Evolutionary conservation across 345 rosid species (phyloP).

Genomic region (Lepidium africanum): DNA sequence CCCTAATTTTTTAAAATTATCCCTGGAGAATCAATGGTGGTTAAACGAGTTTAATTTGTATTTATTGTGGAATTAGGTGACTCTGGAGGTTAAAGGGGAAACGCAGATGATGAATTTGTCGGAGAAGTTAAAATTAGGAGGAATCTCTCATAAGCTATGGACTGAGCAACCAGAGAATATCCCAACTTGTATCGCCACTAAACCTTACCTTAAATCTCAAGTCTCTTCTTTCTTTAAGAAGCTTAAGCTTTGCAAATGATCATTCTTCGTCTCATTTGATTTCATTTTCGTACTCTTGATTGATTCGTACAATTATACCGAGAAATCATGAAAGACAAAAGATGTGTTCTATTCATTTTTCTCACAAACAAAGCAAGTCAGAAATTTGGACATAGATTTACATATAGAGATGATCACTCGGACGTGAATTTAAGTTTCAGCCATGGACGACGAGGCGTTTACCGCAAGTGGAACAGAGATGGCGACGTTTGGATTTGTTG

Average conservation of each 20-base stretch:
- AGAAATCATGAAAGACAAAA: background rate
- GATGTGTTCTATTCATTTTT: background rate
- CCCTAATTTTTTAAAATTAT: background rate
- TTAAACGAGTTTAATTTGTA: background rate
- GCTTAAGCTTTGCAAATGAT: constrained; percentile 79
- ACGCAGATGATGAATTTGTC: constrained; percentile 62
- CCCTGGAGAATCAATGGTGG: background rate
- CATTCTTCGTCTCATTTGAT: background rate
- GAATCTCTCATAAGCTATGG: constrained; percentile 77
- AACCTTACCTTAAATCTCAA: constrained; percentile 60
- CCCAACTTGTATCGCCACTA: constrained; percentile 81
- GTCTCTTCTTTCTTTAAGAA: constrained; percentile 55
- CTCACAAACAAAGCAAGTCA: background rate
- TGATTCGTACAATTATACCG: background rate
- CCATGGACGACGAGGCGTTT: constrained; percentile 43
- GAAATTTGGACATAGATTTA: background rate
- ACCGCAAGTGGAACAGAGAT: constrained; percentile 50
- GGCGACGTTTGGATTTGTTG: constrained; percentile 51
- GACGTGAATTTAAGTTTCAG: background rate
- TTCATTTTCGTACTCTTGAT: background rate
- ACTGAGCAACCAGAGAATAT: constrained; percentile 84
- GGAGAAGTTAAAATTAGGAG: constrained; percentile 59
- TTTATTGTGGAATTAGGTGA: constrained; percentile 39
- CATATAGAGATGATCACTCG: background rate
- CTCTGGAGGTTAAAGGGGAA: constrained; percentile 94